phyloP scores from a whole-genome alignment of 192 early-diverging fungal genomes.

The Coemansia sp. region DNA sequence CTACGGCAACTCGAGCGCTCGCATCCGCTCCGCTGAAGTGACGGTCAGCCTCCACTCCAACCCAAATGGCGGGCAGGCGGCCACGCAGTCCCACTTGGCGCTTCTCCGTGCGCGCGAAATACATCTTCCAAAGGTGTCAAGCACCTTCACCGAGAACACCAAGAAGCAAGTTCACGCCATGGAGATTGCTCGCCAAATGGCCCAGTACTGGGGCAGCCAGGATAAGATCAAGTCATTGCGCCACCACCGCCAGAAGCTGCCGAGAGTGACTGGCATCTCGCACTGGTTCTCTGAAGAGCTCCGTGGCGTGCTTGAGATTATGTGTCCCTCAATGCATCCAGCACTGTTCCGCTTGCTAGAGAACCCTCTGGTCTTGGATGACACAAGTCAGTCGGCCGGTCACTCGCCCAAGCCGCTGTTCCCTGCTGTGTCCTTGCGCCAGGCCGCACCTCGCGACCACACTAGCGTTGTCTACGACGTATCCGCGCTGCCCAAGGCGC shows the following conservation, averaged over 20 bases:
- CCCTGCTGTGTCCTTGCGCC: conserved; percentile 38
- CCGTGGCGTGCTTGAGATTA: conserved; percentile 47
- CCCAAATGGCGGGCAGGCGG: conserved; percentile 8
- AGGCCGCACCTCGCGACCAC: conserved; percentile 14
- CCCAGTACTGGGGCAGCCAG: conserved; percentile 55
- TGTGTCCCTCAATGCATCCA: conserved; percentile 53
- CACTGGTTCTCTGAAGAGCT: conserved; percentile 58
- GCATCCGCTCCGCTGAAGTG: conserved; percentile 21
- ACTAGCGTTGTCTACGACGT: conserved; percentile 43
- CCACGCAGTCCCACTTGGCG: conserved; percentile 23
- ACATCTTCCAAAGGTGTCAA: conserved; percentile 27
- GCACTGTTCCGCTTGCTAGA: conserved; percentile 49
- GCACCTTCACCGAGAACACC: conserved; percentile 50
- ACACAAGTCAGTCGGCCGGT: conserved; percentile 8
- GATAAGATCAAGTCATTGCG: conserved; percentile 44
- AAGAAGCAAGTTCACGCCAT: conserved; percentile 55
- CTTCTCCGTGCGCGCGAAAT: conserved; percentile 33
- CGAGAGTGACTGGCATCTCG: conserved; percentile 53
- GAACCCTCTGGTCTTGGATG: conserved; percentile 51
- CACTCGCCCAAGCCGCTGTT: conserved; percentile 47
- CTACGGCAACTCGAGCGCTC: conserved; percentile 13
- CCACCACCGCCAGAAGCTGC: conserved; percentile 47
- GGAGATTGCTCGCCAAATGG: conserved; percentile 58
- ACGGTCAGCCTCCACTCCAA: conserved; percentile 31
- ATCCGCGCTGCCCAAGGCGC: conserved; percentile 44